Evolutionary conservation across 2,329 filamentous ascomycete genomes (phyloP).

Genomic region (Chaetomium strumarium): DNA sequence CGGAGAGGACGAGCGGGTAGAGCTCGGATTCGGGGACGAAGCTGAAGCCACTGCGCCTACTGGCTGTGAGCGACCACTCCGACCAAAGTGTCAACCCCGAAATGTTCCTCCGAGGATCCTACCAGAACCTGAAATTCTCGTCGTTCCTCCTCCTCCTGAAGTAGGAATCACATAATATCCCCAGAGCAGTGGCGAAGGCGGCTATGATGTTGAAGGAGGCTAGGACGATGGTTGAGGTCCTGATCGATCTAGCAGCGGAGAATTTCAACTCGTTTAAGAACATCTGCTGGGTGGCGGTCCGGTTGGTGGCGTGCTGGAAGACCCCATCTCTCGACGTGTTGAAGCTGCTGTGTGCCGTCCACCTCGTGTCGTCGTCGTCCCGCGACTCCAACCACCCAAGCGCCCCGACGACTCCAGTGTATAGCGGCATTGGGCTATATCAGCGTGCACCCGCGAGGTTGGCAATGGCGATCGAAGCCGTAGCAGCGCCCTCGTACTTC

Average conservation of each 20-base stretch:
- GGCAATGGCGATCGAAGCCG: constrained; percentile 30
- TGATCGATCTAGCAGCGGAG: constrained; percentile 49
- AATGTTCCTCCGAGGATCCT: constrained; percentile 9
- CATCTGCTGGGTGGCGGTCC: constrained; percentile 36
- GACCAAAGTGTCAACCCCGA: not conserved
- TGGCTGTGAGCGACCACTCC: constrained; percentile 6
- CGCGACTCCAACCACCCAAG: constrained; percentile 30
- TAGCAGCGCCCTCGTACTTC: constrained; percentile 30
- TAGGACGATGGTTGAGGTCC: constrained; percentile 56
- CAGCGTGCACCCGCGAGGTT: constrained; percentile 23
- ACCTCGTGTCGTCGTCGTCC: constrained; percentile 25
- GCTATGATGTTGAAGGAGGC: constrained; percentile 55
- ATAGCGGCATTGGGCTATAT: constrained; percentile 26
- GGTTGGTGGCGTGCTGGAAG: constrained; percentile 32
- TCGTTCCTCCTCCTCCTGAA: constrained; percentile 38
- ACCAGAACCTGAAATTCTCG: constrained; percentile 39
- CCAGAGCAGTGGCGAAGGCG: constrained; percentile 49
- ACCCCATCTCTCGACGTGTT: constrained; percentile 17
- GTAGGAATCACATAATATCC: constrained; percentile 54
- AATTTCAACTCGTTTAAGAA: constrained; percentile 48
- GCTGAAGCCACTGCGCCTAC: constrained; percentile 35
- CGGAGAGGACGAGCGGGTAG: constrained; percentile 51
- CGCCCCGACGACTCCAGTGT: constrained; percentile 22
- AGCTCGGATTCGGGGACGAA: constrained; percentile 44
- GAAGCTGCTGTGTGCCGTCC: constrained; percentile 13